Percentiles rank a stretch among this genome's conserved stretches.
Evolutionary conservation across 192 early-diverging fungal genomes (phyloP).

Genomic region (Coemansia sp.): DNA sequence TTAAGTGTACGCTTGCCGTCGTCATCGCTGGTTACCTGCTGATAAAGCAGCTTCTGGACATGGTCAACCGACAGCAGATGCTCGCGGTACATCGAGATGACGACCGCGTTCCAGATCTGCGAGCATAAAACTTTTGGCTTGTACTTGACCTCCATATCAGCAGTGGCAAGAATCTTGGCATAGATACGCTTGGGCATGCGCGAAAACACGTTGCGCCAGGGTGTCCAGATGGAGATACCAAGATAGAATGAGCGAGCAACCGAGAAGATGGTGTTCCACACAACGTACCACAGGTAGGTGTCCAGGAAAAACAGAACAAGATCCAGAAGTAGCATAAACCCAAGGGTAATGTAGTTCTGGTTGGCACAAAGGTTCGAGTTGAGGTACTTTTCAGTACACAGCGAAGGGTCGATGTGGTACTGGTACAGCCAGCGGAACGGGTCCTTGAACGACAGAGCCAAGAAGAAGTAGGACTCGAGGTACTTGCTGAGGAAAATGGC

Average conservation of each 20-base stretch:
- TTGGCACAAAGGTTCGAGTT: slow-evolving; percentile 62
- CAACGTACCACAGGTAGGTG: slow-evolving; percentile 87
- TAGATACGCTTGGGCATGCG: slow-evolving; percentile 79
- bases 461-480: slow-evolving; percentile 82
- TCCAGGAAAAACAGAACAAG: slow-evolving; percentile 80
- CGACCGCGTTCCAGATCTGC: slow-evolving; percentile 84
- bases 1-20: slow-evolving; percentile 70
- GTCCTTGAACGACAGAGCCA: slow-evolving; percentile 79
- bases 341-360: slow-evolving; percentile 69
- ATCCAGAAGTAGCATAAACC: slow-evolving; percentile 74
- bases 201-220: slow-evolving; percentile 79
- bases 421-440: slow-evolving; percentile 65
- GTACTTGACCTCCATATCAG: slow-evolving; percentile 75
- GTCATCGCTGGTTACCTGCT: slow-evolving; percentile 66
- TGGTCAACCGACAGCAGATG: slow-evolving; percentile 76
- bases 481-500: slow-evolving; percentile 75
- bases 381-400: slow-evolving; percentile 65
- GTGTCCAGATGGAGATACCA: slow-evolving; percentile 80
- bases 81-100: slow-evolving; percentile 82
- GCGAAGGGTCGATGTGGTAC: slow-evolving; percentile 53
- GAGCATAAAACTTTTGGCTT: slow-evolving; percentile 79
- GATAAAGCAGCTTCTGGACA: slow-evolving; percentile 73
- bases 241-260: slow-evolving; percentile 75
- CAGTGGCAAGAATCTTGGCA: slow-evolving; percentile 70
- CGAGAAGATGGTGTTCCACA: slow-evolving; percentile 82